Conservation (phyloP, 1,284 basidiomycete species). For the Rugosomyces carneus region DNA sequence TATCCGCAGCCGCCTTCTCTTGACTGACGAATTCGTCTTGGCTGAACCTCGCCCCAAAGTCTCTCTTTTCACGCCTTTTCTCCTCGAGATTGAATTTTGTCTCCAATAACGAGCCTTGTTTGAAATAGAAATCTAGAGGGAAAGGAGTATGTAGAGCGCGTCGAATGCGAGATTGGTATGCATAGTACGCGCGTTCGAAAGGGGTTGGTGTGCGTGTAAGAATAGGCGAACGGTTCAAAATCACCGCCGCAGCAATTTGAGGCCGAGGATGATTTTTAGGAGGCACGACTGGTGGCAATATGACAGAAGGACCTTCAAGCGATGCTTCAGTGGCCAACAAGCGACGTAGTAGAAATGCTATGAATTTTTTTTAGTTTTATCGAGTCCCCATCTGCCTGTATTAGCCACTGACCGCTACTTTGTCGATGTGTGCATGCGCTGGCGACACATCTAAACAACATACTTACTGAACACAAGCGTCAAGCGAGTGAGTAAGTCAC, state of each 20-base stretch:
- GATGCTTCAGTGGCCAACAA: conserved; percentile 31
- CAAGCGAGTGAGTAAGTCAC: background rate
- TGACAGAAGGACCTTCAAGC: conserved; percentile 14
- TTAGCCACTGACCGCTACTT: conserved; percentile 22
- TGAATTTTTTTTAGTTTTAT: background rate
- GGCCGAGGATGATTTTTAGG: conserved; percentile 26
- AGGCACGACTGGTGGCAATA: conserved; percentile 15
- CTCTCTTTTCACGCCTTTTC: conserved; percentile 58
- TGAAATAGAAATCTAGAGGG: conserved; percentile 92
- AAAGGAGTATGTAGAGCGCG: conserved; percentile 87
- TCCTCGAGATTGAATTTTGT: conserved; percentile 76
- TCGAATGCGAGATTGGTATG: conserved; percentile 80
- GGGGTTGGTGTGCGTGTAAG: conserved; percentile 71
- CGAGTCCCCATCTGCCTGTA: background rate
- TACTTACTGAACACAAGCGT: conserved; percentile 9
- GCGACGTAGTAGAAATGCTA: conserved; percentile 15
- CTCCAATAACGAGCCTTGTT: conserved; percentile 84
- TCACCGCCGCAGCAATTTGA: conserved; percentile 47
- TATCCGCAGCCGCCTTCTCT: conserved; percentile 41
- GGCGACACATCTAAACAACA: conserved; percentile 32
- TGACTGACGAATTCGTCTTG: conserved; percentile 32
- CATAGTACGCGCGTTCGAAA: conserved; percentile 83
- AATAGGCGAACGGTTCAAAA: conserved; percentile 83
- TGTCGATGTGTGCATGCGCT: conserved; percentile 25
- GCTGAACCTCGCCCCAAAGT: conserved; percentile 61